A percentile compares a stretch with the other conserved stretches of the same genome.
These are phyloP conservation scores for Myriosclerotinia scirpicola DNA, from an alignment of 2,329 filamentous ascomycete genomes.

Conservation along the genomic window DNA sequence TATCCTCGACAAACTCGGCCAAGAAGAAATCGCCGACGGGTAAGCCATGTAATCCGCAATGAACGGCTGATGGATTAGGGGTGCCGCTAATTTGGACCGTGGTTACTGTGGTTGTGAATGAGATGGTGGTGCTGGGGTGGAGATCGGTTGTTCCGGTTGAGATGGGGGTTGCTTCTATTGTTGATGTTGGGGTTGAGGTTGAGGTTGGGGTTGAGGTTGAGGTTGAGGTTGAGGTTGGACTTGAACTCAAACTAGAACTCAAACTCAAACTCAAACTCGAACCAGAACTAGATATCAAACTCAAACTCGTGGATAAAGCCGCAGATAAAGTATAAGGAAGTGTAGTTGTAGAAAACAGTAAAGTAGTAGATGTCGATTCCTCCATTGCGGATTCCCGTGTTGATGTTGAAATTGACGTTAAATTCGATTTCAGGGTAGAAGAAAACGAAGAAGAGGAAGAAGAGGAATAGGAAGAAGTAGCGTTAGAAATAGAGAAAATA, in stretches of 20 bases:
- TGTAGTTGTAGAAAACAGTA: background rate
- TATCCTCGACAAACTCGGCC: slow-evolving; percentile 44
- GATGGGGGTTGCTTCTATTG: slow-evolving; percentile 33
- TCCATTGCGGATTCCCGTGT: background rate
- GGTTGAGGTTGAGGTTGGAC: background rate
- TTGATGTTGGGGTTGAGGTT: background rate
- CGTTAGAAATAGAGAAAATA: no score
- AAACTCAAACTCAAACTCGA: no score
- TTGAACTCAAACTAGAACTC: no score
- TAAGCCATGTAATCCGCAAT: slow-evolving; percentile 46
- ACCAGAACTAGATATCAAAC: no score
- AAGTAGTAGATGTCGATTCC: background rate
- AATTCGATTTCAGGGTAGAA: background rate
- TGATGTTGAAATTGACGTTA: background rate
- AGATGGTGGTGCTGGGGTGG: slow-evolving; percentile 29
- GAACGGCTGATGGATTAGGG: slow-evolving; percentile 37
- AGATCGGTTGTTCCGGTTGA: slow-evolving; percentile 34
- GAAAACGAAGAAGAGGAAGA: background rate
- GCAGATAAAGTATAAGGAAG: background rate
- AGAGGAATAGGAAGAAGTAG: background rate
- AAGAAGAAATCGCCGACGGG: slow-evolving; percentile 44
- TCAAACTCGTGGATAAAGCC: no score
- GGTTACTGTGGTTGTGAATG: slow-evolving; percentile 40
- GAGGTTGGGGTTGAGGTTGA: background rate
- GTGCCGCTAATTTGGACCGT: slow-evolving; percentile 39